phyloP scores from a whole-genome alignment of 352 stramenopile species.

The Pythium angustatum region DNA sequence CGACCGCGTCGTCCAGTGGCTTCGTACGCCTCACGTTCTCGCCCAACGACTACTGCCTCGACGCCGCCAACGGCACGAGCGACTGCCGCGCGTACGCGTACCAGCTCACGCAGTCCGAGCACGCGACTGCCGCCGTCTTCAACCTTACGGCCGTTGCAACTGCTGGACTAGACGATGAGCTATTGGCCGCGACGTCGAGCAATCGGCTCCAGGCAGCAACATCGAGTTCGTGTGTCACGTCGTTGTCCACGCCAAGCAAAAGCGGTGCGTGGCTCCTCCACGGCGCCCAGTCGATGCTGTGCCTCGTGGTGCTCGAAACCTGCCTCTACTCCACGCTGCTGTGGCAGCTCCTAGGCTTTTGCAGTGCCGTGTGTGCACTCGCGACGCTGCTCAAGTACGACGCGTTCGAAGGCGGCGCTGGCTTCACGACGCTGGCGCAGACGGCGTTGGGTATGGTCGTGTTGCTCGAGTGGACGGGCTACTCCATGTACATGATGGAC shows the following conservation, averaged over 20 bases:
- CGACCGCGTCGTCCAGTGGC: neutral
- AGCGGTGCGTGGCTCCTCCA: constrained; percentile 47
- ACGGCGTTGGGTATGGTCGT: constrained; percentile 40
- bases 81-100: constrained; percentile 48
- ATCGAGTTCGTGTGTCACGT: constrained; percentile 46
- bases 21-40: constrained; percentile 39
- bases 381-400: constrained; percentile 26
- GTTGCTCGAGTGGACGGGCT: constrained; percentile 55
- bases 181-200: constrained; percentile 10
- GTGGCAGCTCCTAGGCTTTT: constrained; percentile 32
- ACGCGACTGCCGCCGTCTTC: neutral
- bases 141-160: constrained; percentile 6
- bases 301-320: constrained; percentile 61
- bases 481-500: constrained; percentile 54
- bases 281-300: constrained; percentile 52
- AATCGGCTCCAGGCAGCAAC: constrained; percentile 34
- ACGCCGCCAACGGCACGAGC: constrained; percentile 33
- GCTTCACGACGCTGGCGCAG: constrained; percentile 41
- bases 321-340: constrained; percentile 49
- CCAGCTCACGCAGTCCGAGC: constrained; percentile 31
- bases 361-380: constrained; percentile 25
- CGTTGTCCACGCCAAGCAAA: neutral
- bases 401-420: constrained; percentile 20
- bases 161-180: constrained; percentile 9
- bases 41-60: constrained; percentile 49